Percentiles rank a stretch among this genome's conserved stretches.
Evolutionary conservation across 2,329 filamentous ascomycete species (phyloP).

Genomic region (Alternaria sp.): DNA sequence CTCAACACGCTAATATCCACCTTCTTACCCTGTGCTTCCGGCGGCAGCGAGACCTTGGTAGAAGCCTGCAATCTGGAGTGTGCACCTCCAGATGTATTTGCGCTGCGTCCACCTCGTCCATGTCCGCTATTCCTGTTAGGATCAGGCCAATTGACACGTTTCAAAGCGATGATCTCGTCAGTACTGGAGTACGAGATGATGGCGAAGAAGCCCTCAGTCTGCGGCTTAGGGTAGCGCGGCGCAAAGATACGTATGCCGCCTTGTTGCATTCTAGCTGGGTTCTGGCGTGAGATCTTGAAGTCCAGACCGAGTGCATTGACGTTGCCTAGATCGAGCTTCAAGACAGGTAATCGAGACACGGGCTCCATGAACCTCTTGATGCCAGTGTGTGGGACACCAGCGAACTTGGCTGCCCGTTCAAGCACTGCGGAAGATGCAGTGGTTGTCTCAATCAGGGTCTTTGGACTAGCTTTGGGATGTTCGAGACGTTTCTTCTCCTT

Average conservation of each 20-base stretch:
- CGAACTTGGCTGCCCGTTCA: conserved; percentile 55
- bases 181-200: conserved; percentile 72
- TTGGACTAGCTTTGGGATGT: conserved; percentile 48
- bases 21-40: conserved; percentile 63
- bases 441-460: conserved; percentile 52
- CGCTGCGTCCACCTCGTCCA: conserved; percentile 17
- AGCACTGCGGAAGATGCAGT: conserved; percentile 29
- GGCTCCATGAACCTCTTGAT: conserved; percentile 66
- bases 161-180: conserved; percentile 86
- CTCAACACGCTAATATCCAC: conserved; percentile 82
- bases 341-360: conserved; percentile 71
- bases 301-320: conserved; percentile 71
- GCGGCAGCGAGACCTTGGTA: conserved; percentile 69
- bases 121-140: conserved; percentile 11
- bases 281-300: conserved; percentile 72
- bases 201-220: conserved; percentile 93
- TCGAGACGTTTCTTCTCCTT: conserved; percentile 55
- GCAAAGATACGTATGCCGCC: conserved; percentile 80
- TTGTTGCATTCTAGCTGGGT: conserved; percentile 55
- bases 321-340: conserved; percentile 69
- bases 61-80: conserved; percentile 60
- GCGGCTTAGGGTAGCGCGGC: conserved; percentile 90
- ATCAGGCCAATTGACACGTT: conserved; percentile 79
- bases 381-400: conserved; percentile 60
- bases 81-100: conserved; percentile 22